Evolutionary conservation across 2,329 filamentous ascomycete species (phyloP).

Genomic region (Chaetomium olivaceum): DNA sequence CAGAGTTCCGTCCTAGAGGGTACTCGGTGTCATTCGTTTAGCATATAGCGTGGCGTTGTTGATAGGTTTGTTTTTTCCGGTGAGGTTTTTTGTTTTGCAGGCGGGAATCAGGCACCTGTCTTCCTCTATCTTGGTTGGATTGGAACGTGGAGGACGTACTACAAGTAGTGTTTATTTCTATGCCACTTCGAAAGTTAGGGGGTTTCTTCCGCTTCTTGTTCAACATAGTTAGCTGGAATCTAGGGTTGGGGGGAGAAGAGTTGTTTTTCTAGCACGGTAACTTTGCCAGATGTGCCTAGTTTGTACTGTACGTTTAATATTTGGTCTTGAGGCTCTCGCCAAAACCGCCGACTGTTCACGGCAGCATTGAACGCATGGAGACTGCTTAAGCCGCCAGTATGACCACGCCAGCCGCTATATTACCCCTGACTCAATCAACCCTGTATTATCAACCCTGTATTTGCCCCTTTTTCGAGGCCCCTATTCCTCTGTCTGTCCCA

Average conservation of each 20-base stretch:
- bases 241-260: background rate
- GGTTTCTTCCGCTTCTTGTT: background rate
- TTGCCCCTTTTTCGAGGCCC: background rate
- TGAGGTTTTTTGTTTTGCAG: conserved; percentile 15
- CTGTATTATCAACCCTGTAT: conserved; percentile 1
- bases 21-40: conserved; percentile 22
- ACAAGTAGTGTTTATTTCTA: background rate
- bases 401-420: background rate
- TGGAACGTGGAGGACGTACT: background rate
- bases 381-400: background rate
- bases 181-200: background rate
- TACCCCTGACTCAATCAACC: background rate
- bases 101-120: background rate
- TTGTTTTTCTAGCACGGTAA: background rate
- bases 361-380: background rate
- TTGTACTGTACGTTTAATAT: conserved; percentile 5
- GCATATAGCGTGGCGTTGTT: conserved; percentile 32
- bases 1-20: conserved; percentile 1
- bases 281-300: background rate
- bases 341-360: background rate
- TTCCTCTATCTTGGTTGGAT: background rate
- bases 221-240: background rate
- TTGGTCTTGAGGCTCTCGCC: background rate
- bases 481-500: background rate
- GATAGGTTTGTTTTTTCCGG: conserved; percentile 24